Evolutionary conservation across 1,139 yeast genomes (phyloP), one percentile per base, ranked within the genome.

Genomic region (Wickerhamomyces sp.): DNA sequence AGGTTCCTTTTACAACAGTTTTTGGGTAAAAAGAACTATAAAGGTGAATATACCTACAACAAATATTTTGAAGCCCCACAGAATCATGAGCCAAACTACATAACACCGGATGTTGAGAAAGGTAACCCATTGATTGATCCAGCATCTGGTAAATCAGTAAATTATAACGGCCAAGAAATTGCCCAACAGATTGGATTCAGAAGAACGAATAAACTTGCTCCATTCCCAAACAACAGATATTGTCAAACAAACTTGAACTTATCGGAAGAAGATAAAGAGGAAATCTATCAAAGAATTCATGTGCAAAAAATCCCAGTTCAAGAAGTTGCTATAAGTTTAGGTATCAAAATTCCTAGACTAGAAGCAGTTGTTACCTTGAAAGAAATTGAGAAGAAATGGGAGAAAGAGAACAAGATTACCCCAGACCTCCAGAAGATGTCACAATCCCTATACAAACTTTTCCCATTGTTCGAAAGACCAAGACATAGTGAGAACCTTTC

Each of bases 41-140:
- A 86, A 61, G 97, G 97, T 31, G 91, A 89, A 57, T 87, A 88
- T 67, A 72, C 73, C 54, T 68, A 79, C 59, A 91, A 90, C 72
- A 87, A 83, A 62, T 86, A 87, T 66, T 82, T 77, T 58, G 73
- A 76, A 54, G 84, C 94, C 13, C 84, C 91, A 14, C 82, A 77
- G 54, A 70, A 85, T 60, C 89, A 88, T 60, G 69, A 70, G 37
- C 88, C 95, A 27, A 88, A 83, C 57, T 91, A 85, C 66, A 73
- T 89, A 34, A 79, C 79, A 37, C 88, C 85, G 29, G 79, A 78
- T 53, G 48, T 62, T 29, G 81, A 72, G 56, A 63, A 66, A 43
- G 79, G 78, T 27, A 63, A 63, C 41, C 57, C 76, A 26, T 57
- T 71, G 42, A 56, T 64, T 29, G 69, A 69, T 44, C 67, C 78